phyloP scores from a whole-genome alignment of 306 rosid species.

The Urtica urens region DNA sequence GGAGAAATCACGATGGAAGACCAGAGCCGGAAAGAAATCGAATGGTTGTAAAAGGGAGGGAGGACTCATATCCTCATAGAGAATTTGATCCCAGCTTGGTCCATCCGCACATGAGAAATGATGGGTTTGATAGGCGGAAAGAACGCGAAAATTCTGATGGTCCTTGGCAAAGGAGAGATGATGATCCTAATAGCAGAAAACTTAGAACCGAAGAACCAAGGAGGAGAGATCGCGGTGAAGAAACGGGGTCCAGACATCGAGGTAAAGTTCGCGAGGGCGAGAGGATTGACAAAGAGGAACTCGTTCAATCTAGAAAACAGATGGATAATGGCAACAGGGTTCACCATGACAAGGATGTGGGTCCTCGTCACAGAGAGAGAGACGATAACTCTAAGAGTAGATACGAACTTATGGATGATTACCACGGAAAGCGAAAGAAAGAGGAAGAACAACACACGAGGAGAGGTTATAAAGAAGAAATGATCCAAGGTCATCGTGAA shows the following conservation, averaged over 20 bases:
- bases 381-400: slow-evolving; percentile 65
- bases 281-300: slow-evolving; percentile 62
- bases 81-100: slow-evolving; percentile 58
- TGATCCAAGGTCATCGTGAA: slow-evolving; percentile 54
- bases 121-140: slow-evolving; percentile 65
- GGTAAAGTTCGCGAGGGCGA: slow-evolving; percentile 67
- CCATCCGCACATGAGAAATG: slow-evolving; percentile 47
- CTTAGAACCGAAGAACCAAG: slow-evolving; percentile 66
- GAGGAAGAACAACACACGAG: slow-evolving; percentile 69
- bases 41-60: slow-evolving; percentile 43
- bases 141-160: slow-evolving; percentile 70
- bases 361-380: slow-evolving; percentile 72
- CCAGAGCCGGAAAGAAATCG: slow-evolving; percentile 64
- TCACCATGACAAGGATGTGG: slow-evolving; percentile 72
- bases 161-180: slow-evolving; percentile 66
- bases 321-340: slow-evolving; percentile 77
- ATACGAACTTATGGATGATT: slow-evolving; percentile 65
- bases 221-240: slow-evolving; percentile 68
- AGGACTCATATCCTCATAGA: slow-evolving; percentile 50
- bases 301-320: slow-evolving; percentile 44
- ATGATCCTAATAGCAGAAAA: slow-evolving; percentile 68
- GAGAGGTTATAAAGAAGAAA: slow-evolving; percentile 80
- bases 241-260: slow-evolving; percentile 45
- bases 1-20: slow-evolving; percentile 51
- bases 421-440: slow-evolving; percentile 78